A percentile compares a stretch with the other conserved stretches of the same genome.
Evolutionary conservation across 2,329 filamentous ascomycete genomes (phyloP).

Genomic region (Thielaviopsis populi): DNA sequence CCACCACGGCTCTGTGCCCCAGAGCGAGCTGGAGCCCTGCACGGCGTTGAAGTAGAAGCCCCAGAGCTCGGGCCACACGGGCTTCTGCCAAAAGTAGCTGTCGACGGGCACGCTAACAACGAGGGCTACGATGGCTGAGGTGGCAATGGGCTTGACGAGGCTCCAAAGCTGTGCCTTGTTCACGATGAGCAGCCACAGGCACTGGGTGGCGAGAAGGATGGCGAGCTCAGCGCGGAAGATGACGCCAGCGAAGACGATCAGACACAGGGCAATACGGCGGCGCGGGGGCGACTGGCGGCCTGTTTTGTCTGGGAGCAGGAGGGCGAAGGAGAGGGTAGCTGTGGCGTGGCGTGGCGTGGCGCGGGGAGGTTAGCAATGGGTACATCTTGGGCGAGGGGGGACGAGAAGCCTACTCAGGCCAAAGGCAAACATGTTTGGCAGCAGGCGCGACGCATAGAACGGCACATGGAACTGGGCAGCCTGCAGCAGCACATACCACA

Average conservation of each 20-base stretch:
- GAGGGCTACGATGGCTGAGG: constrained; percentile 52
- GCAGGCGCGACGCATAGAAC: constrained; percentile 79
- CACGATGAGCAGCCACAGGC: constrained; percentile 46
- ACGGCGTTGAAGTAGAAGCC: constrained; percentile 88
- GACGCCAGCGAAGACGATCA: constrained; percentile 66
- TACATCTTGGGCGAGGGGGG: not conserved
- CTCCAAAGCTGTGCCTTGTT: constrained; percentile 36
- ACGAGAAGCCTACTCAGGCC: constrained; percentile 48
- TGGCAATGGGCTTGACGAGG: constrained; percentile 50
- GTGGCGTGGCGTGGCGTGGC: not conserved
- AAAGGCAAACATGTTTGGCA: constrained; percentile 97
- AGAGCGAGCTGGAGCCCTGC: constrained; percentile 65
- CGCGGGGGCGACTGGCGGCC: constrained; percentile 25
- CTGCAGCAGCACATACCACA: constrained; percentile 70
- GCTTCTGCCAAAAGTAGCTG: constrained; percentile 84
- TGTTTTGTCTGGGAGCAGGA: constrained; percentile 26
- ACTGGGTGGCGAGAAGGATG: constrained; percentile 56
- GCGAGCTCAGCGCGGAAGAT: constrained; percentile 86
- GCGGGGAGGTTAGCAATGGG: not conserved
- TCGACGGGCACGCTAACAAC: constrained; percentile 59
- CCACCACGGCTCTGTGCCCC: constrained; percentile 75
- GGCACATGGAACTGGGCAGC: constrained; percentile 80
- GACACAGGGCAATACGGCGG: constrained; percentile 50
- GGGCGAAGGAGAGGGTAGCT: constrained; percentile 52
- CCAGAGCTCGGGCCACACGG: constrained; percentile 77